phyloP scores from a whole-genome alignment of 139 green algal genomes.

The Chlamydomonas incerta region DNA sequence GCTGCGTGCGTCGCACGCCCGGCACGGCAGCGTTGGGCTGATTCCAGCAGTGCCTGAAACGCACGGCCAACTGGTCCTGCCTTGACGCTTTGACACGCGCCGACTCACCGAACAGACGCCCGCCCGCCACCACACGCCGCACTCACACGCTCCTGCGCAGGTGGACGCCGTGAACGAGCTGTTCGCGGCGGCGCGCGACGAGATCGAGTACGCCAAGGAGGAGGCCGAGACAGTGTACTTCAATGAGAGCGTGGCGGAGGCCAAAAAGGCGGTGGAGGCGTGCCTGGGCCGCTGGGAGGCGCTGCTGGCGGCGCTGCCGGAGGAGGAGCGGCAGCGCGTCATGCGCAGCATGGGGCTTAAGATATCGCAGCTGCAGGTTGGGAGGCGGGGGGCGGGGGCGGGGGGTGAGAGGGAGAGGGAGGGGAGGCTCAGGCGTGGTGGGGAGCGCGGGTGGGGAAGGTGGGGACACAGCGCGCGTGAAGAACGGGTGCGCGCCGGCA shows the following conservation, averaged over 20 bases:
- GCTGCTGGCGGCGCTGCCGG: constrained; percentile 43
- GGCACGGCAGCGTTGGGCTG: too few relatives aligned
- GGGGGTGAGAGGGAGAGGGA: neutral
- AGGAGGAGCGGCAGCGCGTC: constrained; percentile 49
- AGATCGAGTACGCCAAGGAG: constrained; percentile 62
- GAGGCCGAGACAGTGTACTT: constrained; percentile 60
- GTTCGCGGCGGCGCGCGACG: constrained; percentile 64
- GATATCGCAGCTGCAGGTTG: constrained; percentile 67
- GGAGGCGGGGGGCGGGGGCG: neutral
- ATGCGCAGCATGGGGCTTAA: constrained; percentile 66
- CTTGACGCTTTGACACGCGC: too few relatives aligned
- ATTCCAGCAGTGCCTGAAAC: too few relatives aligned
- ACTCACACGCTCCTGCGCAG: constrained; percentile 38
- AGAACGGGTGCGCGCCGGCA: too few relatives aligned
- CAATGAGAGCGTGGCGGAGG: constrained; percentile 37
- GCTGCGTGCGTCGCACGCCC: too few relatives aligned
- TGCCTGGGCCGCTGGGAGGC: constrained; percentile 47
- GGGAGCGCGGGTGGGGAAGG: too few relatives aligned
- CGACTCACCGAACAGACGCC: too few relatives aligned
- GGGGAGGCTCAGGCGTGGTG: too few relatives aligned
- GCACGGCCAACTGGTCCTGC: too few relatives aligned
- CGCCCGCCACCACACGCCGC: too few relatives aligned
- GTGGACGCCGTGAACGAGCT: constrained; percentile 62
- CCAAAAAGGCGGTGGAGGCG: constrained; percentile 35
- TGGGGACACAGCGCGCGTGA: too few relatives aligned